phyloP scores from a whole-genome alignment of 257 asterid species.

The Solanum phureja region DNA sequence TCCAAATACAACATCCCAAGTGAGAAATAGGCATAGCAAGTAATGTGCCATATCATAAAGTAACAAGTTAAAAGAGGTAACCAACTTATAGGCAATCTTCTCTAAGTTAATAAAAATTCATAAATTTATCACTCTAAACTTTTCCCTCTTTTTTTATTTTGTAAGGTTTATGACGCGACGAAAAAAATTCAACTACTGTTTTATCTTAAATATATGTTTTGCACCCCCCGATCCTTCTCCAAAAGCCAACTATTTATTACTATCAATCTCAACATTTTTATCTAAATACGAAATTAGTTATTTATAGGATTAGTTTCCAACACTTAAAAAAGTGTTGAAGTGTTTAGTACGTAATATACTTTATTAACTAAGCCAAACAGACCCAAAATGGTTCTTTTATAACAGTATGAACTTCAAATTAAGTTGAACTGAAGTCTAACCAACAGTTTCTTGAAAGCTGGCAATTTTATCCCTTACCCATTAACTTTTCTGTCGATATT shows the following conservation, averaged over 20 bases:
- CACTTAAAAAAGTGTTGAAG: neutral
- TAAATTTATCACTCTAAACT: neutral
- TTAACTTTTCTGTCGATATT: neutral
- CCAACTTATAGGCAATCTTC: neutral
- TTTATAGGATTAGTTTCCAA: neutral
- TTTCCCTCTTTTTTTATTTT: neutral
- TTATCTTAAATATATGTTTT: neutral
- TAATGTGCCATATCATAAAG: neutral
- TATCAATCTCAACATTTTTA: neutral
- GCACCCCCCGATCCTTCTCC: neutral
- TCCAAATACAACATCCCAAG: neutral
- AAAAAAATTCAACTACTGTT: neutral
- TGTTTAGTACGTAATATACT: neutral
- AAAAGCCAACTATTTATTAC: neutral
- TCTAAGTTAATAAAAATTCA: neutral
- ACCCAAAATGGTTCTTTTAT: too few species aligned
- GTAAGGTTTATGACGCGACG: neutral
- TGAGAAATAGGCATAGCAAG: neutral
- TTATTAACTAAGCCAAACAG: neutral
- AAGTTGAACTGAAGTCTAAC: neutral
- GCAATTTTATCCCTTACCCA: neutral
- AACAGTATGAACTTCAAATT: neutral
- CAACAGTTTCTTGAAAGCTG: neutral
- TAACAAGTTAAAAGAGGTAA: neutral
- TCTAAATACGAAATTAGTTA: neutral